phyloP scores from a whole-genome alignment of 192 early-diverging fungal genomes.

The Paraglomus occultum region DNA sequence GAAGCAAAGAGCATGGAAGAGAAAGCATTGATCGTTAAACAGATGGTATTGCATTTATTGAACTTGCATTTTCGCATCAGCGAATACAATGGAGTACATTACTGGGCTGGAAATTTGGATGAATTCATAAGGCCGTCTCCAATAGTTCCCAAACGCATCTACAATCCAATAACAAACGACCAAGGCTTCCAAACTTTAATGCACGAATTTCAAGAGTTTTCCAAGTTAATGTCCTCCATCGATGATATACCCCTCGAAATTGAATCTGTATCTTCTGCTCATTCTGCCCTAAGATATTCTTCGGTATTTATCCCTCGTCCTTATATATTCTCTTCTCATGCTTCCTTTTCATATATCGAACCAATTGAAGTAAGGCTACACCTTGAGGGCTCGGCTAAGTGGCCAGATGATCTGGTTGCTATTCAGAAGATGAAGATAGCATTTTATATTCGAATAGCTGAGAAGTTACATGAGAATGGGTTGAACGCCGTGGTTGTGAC shows the following conservation, averaged over 20 bases:
- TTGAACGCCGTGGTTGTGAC: constrained; percentile 50
- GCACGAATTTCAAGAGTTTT: constrained; percentile 63
- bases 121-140: constrained; percentile 56
- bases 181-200: constrained; percentile 65
- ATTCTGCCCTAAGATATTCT: constrained; percentile 66
- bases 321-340: constrained; percentile 39
- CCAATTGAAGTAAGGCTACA: constrained; percentile 79
- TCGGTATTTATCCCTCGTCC: constrained; percentile 79
- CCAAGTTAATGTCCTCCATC: constrained; percentile 57
- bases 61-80: constrained; percentile 65
- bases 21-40: constrained; percentile 70
- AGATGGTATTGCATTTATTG: constrained; percentile 78
- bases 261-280: constrained; percentile 53
- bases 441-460: constrained; percentile 76
- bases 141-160: constrained; percentile 43
- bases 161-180: constrained; percentile 38
- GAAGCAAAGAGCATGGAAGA: constrained; percentile 57
- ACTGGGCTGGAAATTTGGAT: constrained; percentile 70
- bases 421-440: constrained; percentile 90
- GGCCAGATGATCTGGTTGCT: constrained; percentile 86
- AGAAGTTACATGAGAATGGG: constrained; percentile 45
- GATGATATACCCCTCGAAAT: constrained; percentile 70
- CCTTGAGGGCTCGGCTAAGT: constrained; percentile 79
- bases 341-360: constrained; percentile 52
- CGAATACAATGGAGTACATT: constrained; percentile 42